Base-by-base conservation (phyloP, 108 stramenopile species). In the Pseudonitzschia multistriata region DNA sequence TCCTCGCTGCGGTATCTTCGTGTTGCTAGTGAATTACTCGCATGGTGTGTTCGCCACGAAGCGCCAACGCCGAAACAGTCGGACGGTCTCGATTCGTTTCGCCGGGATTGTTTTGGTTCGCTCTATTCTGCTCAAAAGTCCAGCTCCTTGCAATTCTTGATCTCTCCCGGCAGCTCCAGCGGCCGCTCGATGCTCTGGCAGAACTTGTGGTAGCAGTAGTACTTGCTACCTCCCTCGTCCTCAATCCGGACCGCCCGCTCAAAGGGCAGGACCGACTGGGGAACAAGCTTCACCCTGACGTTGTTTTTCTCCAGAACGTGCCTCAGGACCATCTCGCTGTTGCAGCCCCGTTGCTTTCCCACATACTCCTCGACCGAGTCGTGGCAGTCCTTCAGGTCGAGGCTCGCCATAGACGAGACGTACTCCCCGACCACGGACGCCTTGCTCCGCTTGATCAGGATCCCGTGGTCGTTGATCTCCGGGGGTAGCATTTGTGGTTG, bases 141-240 rank as follows among this genome's bases (percentile, higher is more conserved):
- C 28, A 64, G 13, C 14, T 64, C 63, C 28, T 64, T 64, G 34
- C 63, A 64, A 14, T 64, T 64, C 24, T 64, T 14, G 2, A 64
- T 64, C 17, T 27, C 21, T 11, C n/a, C 5, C 13, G 63, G 63
- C 0, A 64, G 28, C 42, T 40, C 3, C 17, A 64, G 34, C 22
- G 63, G 63, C 21, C 47, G n/a, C 0, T 64, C 63, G 40, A 47
- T 39, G 34, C 63, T 64, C 34, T 64, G 63, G 47, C 63, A 64
- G 27, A 45, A 64, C 24, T 64, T 64, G 40, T 64, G 63, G 47
- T 45, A 64, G n/a, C 63, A 64, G 47, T 64, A 64, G 19, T 59
- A 59, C 3, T 55, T 30, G 29, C 29, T 25, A 0, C 29, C 31
- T 17, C 19, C 29, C 2, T 29, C 57, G n/a, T 3, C 1, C 0